Base-by-base conservation (phyloP, 1,139 yeast species). In the Petasospora fabianii region DNA sequence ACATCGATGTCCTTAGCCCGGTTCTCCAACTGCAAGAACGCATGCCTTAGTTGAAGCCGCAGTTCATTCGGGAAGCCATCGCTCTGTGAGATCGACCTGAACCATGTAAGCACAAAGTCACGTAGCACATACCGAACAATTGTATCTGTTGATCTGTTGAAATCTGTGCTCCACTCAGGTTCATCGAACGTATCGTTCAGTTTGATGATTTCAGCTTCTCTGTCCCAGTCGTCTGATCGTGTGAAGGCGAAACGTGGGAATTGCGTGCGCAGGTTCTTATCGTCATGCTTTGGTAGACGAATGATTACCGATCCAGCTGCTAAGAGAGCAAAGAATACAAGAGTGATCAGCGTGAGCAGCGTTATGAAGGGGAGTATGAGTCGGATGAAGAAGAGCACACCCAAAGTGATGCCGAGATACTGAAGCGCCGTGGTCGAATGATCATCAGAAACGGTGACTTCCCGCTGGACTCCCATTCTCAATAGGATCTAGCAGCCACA, bases 101-200 rank as follows among this genome's bases (percentile, higher is more conserved):
- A 85, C 97, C 97, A 88, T 3, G 75, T 58, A 31, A 63, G 58
- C 2, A 88, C 69, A 56, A 84, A 87, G 47, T 80, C 84, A 11
- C 75, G 58, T 3, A 83, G 50, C 1, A 86, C 65, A 19, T 74
- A 59, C 27, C 69, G 67, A 2, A 82, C 61, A 8, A 87, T 60
- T 4, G 67, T 71, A 28, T 76, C 75, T 2, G 84, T 40, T 0
- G 77, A 69, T 34, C 69, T 72, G 3, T 82, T 76, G 12, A 82
- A 43, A 1, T 28, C 28, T 1, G 48, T 30, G 1, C 42, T 36
- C 21, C 36, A 30, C 5, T 24, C 31, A 1, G 39, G 37, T 13
- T 34, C 30, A 3, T 15, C 16, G 9, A 38, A 33, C 14, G 5
- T 8, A 19, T 47, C 42, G 5, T 24, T 27, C 21, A 11, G 38